Evolutionary conservation across 2,329 filamentous ascomycete genomes (phyloP), one percentile per base, ranked within the genome.

Genomic region (Akanthomyces muscarius): DNA sequence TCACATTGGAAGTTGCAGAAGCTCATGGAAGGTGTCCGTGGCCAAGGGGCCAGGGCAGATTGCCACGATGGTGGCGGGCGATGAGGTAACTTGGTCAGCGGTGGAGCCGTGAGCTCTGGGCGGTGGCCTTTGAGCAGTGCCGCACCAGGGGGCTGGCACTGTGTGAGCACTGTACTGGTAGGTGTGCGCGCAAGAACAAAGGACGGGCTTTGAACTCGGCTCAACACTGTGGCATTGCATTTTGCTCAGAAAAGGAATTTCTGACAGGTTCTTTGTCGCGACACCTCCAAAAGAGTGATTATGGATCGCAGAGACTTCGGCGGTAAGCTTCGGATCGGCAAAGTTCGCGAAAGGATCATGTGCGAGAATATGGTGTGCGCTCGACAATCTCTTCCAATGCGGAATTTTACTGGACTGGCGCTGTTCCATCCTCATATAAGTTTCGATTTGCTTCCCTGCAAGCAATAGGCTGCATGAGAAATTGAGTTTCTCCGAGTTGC

Each of bases 61-160:
- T 50, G 60, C 52, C 45, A 56, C 52, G 60, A 62, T 56, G 48
- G 52, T 62, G 45, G 60, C 60, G 60, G 60, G 33, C 33, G 52
- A 50, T 56, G 52, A 56, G 52, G 60, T 21, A 50, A 42, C 51
- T 61, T 41, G n/a, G 7, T 28, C 14, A 28, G 38, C 16, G 41
- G 59, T 61, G 59, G 59, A 55, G 51, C 59, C 21, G 41, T 8
- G 30, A 30, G 21, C 47, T 25, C 28, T 38, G 42, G 3, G 36
- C 5, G n/a, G 51, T 54, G 51, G 51, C 28, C 48, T 36, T 52
- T 8, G 10, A 11, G 23, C 25, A 48, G 25, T 51, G 25, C 25
- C 14, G 18, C 18, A 16, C 38, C 8, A n/a, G 28, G 14, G 28
- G 38, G 28, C 38, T 45, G 28, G 48, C 48, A 61, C 58, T 61